These are phyloP conservation scores for Lomentospora prolificans DNA, from an alignment of 2,329 filamentous ascomycete species.

Conservation along the genomic window DNA sequence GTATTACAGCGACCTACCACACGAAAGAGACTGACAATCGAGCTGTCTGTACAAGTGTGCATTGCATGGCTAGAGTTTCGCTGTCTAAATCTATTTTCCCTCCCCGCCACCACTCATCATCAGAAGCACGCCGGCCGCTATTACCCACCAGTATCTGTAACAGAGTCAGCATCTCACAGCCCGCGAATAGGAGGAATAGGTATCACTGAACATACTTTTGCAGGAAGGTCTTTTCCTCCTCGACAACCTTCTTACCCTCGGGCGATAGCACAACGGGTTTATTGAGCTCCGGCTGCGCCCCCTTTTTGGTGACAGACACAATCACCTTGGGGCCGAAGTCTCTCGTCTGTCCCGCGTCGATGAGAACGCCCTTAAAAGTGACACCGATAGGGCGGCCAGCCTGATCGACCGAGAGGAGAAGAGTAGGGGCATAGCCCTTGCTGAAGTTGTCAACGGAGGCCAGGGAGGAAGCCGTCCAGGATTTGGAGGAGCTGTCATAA, in stretches of 20 bases:
- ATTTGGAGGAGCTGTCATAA: slow-evolving; percentile 35
- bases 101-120: slow-evolving; percentile 42
- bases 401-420: slow-evolving; percentile 38
- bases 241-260: slow-evolving; percentile 47
- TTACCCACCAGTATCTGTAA: slow-evolving; percentile 56
- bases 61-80: no score
- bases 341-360: slow-evolving; percentile 55
- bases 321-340: slow-evolving; percentile 54
- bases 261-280: slow-evolving; percentile 52
- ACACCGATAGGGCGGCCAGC: slow-evolving; percentile 38
- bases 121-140: slow-evolving; percentile 43
- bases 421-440: slow-evolving; percentile 50
- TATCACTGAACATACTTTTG: slow-evolving; percentile 46
- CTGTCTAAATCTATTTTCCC: slow-evolving; percentile 38
- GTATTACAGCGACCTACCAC: no score
- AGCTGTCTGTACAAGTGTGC: not conserved
- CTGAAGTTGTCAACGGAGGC: slow-evolving; percentile 46
- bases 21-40: no score
- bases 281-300: slow-evolving; percentile 50
- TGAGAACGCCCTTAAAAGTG: slow-evolving; percentile 42
- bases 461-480: slow-evolving; percentile 46
- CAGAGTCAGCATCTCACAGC: not conserved
- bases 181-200: not conserved
- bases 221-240: slow-evolving; percentile 54
- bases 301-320: slow-evolving; percentile 36